Percentiles rank a stretch among this genome's conserved stretches.
phyloP scores from a whole-genome alignment of 352 stramenopile genomes.

The Phytophthora pini region DNA sequence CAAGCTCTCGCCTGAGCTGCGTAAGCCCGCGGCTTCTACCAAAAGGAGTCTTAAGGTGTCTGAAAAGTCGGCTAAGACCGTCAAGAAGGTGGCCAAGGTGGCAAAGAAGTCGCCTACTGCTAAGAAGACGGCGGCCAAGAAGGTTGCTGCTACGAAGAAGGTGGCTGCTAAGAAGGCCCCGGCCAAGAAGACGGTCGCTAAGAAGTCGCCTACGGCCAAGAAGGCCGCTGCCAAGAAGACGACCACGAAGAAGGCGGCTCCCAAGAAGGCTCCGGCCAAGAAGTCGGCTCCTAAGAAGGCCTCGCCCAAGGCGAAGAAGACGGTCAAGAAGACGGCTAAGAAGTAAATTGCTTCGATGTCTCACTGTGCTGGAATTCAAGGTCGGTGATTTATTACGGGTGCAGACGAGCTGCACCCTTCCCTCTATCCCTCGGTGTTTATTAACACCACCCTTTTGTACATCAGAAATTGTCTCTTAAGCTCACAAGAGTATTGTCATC shows the following conservation, averaged over 20 bases:
- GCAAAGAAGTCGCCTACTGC: conserved; percentile 51
- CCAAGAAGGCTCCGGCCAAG: conserved; percentile 65
- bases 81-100: conserved; percentile 61
- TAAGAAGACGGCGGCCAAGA: conserved; percentile 70
- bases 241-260: conserved; percentile 38
- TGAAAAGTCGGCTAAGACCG: conserved; percentile 44
- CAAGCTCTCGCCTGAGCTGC: conserved; percentile 75
- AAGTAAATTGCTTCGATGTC: conserved; percentile 49
- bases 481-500: neutral
- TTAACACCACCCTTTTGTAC: conserved; percentile 83
- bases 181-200: conserved; percentile 71
- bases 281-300: conserved; percentile 67
- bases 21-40: conserved; percentile 67
- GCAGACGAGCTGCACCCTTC: conserved; percentile 4
- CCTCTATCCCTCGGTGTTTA: conserved; percentile 80
- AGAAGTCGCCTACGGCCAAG: conserved; percentile 54
- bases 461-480: conserved; percentile 41
- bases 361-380: conserved; percentile 26
- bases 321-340: conserved; percentile 58
- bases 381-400: conserved; percentile 48
- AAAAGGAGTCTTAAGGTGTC: conserved; percentile 75
- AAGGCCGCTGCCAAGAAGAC: conserved; percentile 57
- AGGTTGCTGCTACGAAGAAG: conserved; percentile 73
- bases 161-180: conserved; percentile 65
- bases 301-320: conserved; percentile 56